Percentiles rank a stretch among this genome's conserved stretches.
Conservation (phyloP, 225 moss, liverwort and hornwort species). For the Marchantia polymorpha region DNA sequence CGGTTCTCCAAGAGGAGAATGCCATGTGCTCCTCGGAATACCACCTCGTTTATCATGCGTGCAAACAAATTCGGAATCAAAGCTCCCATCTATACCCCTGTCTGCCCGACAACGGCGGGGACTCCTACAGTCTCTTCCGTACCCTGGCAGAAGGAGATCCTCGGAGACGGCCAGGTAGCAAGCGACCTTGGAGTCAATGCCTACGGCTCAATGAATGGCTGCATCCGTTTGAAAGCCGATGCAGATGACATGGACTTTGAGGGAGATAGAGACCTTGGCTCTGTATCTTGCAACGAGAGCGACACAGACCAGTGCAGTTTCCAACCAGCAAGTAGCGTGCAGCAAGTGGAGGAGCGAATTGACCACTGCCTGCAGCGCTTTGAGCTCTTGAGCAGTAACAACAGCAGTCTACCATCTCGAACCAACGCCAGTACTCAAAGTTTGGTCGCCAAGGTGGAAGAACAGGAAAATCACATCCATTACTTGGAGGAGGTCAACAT, state of each 20-base stretch:
- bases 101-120: slow-evolving; percentile 41
- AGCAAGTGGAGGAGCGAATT: slow-evolving; percentile 62
- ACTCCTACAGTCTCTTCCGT: slow-evolving; percentile 59
- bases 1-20: slow-evolving; percentile 41
- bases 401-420: slow-evolving; percentile 33
- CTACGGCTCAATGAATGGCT: slow-evolving; percentile 62
- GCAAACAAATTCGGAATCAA: slow-evolving; percentile 74
- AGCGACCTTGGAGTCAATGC: slow-evolving; percentile 63
- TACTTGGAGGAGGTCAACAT: slow-evolving; percentile 57
- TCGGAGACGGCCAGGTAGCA: slow-evolving; percentile 54
- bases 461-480: slow-evolving; percentile 56
- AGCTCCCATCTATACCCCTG: slow-evolving; percentile 64
- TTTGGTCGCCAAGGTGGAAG: slow-evolving; percentile 36
- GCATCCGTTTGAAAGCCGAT: slow-evolving; percentile 53
- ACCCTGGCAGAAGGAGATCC: slow-evolving; percentile 49
- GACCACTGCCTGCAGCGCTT: slow-evolving; percentile 60
- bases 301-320: slow-evolving; percentile 44
- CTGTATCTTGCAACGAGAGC: slow-evolving; percentile 49
- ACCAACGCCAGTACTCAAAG: slow-evolving; percentile 10
- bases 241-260: slow-evolving; percentile 36
- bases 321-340: slow-evolving; percentile 47
- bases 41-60: slow-evolving; percentile 66
- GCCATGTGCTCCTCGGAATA: slow-evolving; percentile 65
- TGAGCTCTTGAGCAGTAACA: slow-evolving; percentile 44
- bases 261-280: slow-evolving; percentile 36